phyloP scores from a whole-genome alignment of 2,329 filamentous ascomycete species.

The Aspergillus texensis region DNA sequence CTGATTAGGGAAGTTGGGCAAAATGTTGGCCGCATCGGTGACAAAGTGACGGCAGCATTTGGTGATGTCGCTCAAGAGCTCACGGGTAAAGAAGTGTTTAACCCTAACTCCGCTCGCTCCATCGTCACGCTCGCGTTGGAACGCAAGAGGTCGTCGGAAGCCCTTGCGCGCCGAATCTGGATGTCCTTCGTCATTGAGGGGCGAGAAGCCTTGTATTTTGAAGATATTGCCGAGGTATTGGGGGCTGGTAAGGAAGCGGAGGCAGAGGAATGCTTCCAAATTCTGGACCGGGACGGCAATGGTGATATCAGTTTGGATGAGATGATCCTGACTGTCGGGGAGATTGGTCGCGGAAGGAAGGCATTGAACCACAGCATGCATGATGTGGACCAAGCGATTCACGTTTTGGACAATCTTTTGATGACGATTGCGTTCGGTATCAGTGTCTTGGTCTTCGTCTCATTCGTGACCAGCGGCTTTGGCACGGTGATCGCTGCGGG shows the following conservation, averaged over 20 bases:
- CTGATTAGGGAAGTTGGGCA: slow-evolving; percentile 73
- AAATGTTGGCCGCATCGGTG: slow-evolving; percentile 78
- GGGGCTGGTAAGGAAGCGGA: slow-evolving; percentile 72
- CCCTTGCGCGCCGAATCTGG: slow-evolving; percentile 93
- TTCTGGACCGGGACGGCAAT: slow-evolving; percentile 84
- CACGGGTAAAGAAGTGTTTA: slow-evolving; percentile 93
- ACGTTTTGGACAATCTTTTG: slow-evolving; percentile 84
- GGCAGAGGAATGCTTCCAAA: slow-evolving; percentile 80
- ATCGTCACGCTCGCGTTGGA: slow-evolving; percentile 88
- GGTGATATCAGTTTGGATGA: slow-evolving; percentile 94
- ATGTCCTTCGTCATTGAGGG: slow-evolving; percentile 97
- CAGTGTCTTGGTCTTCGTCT: slow-evolving; percentile 82
- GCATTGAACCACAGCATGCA: slow-evolving; percentile 92
- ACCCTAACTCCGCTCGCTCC: slow-evolving; percentile 85
- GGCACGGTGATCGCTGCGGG: slow-evolving; percentile 84
- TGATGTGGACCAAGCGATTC: slow-evolving; percentile 92
- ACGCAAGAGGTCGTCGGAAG: slow-evolving; percentile 80
- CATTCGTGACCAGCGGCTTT: slow-evolving; percentile 86
- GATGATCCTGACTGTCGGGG: slow-evolving; percentile 85
- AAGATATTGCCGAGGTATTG: slow-evolving; percentile 87
- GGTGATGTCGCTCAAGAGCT: slow-evolving; percentile 94
- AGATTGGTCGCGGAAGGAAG: slow-evolving; percentile 83
- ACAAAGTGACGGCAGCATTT: slow-evolving; percentile 90
- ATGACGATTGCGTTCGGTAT: slow-evolving; percentile 79
- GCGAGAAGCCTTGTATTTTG: slow-evolving; percentile 73